These are phyloP conservation scores for Sarocladium strictum DNA, from an alignment of 2,329 filamentous ascomycete genomes.

Conservation along the genomic window DNA sequence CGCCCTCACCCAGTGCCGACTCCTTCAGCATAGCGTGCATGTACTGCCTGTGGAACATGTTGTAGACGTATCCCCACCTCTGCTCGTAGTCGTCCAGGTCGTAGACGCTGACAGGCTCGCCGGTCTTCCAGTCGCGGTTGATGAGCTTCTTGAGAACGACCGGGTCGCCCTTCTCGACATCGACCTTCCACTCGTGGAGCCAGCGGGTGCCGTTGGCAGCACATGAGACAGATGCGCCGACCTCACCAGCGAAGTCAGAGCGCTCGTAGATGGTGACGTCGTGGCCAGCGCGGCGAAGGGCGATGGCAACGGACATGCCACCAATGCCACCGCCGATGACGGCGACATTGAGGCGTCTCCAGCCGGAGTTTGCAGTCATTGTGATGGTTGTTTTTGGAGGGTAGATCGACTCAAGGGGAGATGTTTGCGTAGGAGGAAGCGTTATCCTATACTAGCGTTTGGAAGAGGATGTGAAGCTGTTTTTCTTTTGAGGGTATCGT, in stretches of 20 bases:
- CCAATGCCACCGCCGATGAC: slow-evolving; percentile 44
- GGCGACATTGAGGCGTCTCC: slow-evolving; percentile 38
- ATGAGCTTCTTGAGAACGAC: slow-evolving; percentile 62
- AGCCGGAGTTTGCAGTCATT: slow-evolving; percentile 20
- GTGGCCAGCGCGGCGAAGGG: slow-evolving; percentile 41
- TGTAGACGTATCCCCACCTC: slow-evolving; percentile 59
- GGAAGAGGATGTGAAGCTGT: not conserved
- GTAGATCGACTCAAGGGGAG: not conserved
- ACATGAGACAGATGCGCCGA: slow-evolving; percentile 61
- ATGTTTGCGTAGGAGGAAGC: not conserved
- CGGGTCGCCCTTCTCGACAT: slow-evolving; percentile 57
- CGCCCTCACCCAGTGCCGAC: slow-evolving; percentile 46
- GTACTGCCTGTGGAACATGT: slow-evolving; percentile 64
- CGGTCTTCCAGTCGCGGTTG: slow-evolving; percentile 64
- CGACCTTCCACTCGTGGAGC: slow-evolving; percentile 63
- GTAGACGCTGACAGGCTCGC: slow-evolving; percentile 59
- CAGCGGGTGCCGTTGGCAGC: slow-evolving; percentile 66
- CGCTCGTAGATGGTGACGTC: slow-evolving; percentile 58
- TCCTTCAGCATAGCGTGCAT: slow-evolving; percentile 65
- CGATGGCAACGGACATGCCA: slow-evolving; percentile 39
- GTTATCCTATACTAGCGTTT: not conserved
- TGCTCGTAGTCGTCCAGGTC: slow-evolving; percentile 59
- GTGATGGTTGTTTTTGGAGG: not conserved
- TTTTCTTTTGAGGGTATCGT: not conserved
- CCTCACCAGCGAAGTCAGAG: slow-evolving; percentile 60